Evolutionary conservation across 1,284 basidiomycete species (phyloP).

Genomic region (Sporisorium graminicola): DNA sequence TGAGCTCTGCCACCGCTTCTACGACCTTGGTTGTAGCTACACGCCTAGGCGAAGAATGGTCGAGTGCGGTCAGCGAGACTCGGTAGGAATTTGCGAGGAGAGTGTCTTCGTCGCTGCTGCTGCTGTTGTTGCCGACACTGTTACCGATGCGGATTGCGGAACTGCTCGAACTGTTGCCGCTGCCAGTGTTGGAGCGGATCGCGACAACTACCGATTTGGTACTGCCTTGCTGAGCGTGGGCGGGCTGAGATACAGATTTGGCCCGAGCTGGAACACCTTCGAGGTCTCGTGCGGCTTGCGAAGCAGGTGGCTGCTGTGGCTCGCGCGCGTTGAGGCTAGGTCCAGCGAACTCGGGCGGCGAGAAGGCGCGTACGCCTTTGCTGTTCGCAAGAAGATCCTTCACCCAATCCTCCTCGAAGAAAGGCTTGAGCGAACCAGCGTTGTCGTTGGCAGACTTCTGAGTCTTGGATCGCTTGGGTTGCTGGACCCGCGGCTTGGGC

Average conservation of each 20-base stretch:
- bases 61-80: neutral
- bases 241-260: neutral
- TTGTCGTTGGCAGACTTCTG: neutral
- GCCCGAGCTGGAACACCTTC: neutral
- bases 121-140: neutral
- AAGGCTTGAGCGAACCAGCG: constrained; percentile 6
- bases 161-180: too few species aligned
- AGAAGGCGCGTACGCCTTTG: neutral
- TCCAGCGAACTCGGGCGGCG: constrained; percentile 4
- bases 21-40: constrained; percentile 8
- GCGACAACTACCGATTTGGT: neutral
- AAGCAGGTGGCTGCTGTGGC: neutral
- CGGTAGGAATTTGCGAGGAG: constrained; percentile 1
- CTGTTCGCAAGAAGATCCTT: neutral
- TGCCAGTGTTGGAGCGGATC: neutral
- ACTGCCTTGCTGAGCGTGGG: neutral
- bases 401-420: constrained; percentile 15
- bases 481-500: constrained; percentile 1
- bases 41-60: neutral
- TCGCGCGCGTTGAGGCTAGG: too few species aligned
- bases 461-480: constrained; percentile 4
- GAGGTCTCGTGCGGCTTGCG: neutral
- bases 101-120: constrained; percentile 21
- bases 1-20: constrained; percentile 12
- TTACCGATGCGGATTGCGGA: too few species aligned